Evolutionary conservation across 176 grass and related monocot genomes (phyloP).

Genomic region (Bolboschoenus planiculmis): DNA sequence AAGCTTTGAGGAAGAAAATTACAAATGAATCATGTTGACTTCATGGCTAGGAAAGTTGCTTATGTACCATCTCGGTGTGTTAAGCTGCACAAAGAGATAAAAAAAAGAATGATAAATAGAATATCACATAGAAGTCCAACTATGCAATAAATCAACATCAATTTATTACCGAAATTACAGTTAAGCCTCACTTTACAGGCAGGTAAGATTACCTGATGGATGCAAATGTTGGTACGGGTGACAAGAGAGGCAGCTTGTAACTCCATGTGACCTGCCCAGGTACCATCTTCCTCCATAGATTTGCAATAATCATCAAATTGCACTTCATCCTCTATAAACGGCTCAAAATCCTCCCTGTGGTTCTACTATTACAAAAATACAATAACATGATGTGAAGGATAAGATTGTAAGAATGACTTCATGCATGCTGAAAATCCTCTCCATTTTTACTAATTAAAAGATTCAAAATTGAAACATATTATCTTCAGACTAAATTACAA

Average conservation of each 20-base stretch:
- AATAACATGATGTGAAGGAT: slow-evolving; percentile 5
- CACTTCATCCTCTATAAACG: slow-evolving; percentile 89
- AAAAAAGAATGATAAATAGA: not conserved
- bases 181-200: not conserved
- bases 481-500: not conserved
- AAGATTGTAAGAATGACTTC: not conserved
- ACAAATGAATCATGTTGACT: slow-evolving; percentile 90
- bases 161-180: not conserved
- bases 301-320: slow-evolving; percentile 75
- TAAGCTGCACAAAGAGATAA: slow-evolving; percentile 51
- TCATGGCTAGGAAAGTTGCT: slow-evolving; percentile 65
- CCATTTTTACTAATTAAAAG: not conserved
- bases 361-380: slow-evolving; percentile 32
- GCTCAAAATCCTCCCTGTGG: slow-evolving; percentile 73
- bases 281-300: slow-evolving; percentile 84
- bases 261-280: slow-evolving; percentile 94
- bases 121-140: not conserved
- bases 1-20: slow-evolving; percentile 21
- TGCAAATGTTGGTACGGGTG: slow-evolving; percentile 78
- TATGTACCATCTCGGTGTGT: slow-evolving; percentile 81
- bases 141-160: not conserved
- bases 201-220: slow-evolving; percentile 57
- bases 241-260: slow-evolving; percentile 87
- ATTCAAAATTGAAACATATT: not conserved
- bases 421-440: not conserved